Evolutionary conservation across 2,329 filamentous ascomycete species (phyloP).

Genomic region (Seiridium cupressi): DNA sequence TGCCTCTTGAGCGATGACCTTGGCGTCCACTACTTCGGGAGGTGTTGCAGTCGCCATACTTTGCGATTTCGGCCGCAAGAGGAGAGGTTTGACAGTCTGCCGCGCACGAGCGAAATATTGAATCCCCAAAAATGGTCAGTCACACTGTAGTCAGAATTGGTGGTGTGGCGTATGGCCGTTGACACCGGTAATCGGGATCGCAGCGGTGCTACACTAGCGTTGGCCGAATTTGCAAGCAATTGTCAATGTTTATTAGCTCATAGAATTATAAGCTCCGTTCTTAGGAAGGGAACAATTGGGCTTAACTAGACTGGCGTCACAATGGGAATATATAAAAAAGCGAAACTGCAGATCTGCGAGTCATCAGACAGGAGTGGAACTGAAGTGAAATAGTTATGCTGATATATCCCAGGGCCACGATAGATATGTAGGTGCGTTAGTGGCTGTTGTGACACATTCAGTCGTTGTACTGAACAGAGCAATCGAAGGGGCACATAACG

Average conservation of each 20-base stretch:
- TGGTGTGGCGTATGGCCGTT: too few species aligned
- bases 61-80: background rate
- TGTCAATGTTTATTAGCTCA: background rate
- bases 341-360: too few species aligned
- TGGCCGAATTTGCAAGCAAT: background rate
- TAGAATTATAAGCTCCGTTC: background rate
- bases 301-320: too few species aligned
- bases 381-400: background rate
- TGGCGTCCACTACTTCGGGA: conserved; percentile 3
- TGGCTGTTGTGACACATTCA: background rate
- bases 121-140: too few species aligned
- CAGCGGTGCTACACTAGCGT: background rate
- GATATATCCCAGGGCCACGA: background rate
- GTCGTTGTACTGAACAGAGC: background rate
- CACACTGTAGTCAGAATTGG: too few species aligned
- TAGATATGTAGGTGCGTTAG: background rate
- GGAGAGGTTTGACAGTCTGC: background rate
- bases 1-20: conserved; percentile 1
- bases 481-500: too few species aligned
- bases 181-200: background rate
- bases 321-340: too few species aligned
- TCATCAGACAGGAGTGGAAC: background rate
- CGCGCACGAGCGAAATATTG: too few species aligned
- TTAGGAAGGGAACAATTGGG: background rate
- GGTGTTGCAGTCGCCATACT: background rate